Percentiles rank a stretch among this genome's conserved stretches.
Conservation (phyloP, 257 asterid species). For the Coffea eugenioides region DNA sequence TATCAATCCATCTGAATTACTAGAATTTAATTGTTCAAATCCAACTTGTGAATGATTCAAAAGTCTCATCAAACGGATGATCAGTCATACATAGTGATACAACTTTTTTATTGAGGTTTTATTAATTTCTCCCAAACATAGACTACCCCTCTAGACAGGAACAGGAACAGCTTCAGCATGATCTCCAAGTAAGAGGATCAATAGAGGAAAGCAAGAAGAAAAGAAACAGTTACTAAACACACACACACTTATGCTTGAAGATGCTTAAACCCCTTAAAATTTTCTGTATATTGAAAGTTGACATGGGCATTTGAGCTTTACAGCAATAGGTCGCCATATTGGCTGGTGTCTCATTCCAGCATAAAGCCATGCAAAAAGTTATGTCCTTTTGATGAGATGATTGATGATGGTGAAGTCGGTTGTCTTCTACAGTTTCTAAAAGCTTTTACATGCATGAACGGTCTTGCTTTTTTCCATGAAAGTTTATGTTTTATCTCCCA, state of each 20-base stretch:
- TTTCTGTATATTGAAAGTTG: not conserved
- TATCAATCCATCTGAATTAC: not conserved
- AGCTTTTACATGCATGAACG: not conserved
- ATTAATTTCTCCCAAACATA: no score
- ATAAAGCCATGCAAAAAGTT: not conserved
- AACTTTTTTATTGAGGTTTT: no score
- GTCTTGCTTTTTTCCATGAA: not conserved
- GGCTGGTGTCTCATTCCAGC: conserved; percentile 4
- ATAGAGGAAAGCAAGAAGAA: not conserved
- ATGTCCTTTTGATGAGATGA: conserved; percentile 10
- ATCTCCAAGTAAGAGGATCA: not conserved
- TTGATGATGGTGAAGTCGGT: conserved; percentile 11
- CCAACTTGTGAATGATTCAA: not conserved
- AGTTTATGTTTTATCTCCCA: not conserved
- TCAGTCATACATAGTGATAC: not conserved
- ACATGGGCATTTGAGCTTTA: not conserved
- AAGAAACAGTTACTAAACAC: not conserved
- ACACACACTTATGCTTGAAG: not conserved
- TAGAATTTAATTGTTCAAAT: not conserved
- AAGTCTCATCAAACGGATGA: not conserved
- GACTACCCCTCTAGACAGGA: not conserved
- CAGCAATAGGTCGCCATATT: conserved; percentile 2
- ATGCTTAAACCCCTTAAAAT: not conserved
- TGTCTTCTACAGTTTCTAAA: not conserved
- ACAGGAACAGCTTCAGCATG: not conserved